Evolutionary conservation across 495 filamentous ascomycete genomes (phyloP).

Genomic region (Penicillium arizonense): DNA sequence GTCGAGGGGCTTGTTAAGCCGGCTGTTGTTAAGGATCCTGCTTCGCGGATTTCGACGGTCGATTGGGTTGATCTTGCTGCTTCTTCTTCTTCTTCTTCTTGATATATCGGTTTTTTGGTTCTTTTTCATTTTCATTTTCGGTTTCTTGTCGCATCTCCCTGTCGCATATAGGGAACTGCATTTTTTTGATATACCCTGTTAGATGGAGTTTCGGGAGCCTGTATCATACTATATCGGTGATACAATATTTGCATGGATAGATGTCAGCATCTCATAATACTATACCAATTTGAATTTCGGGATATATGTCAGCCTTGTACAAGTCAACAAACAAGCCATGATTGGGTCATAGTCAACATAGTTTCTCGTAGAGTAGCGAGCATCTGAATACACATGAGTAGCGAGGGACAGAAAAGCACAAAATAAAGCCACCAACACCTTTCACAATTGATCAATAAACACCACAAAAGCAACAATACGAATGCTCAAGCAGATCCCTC

Average conservation of each 20-base stretch:
- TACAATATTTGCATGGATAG: not conserved
- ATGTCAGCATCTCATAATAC: not conserved
- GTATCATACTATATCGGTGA: conserved; percentile 3
- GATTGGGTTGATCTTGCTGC: conserved; percentile 33
- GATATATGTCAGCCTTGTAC: not conserved
- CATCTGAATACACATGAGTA: too few species aligned
- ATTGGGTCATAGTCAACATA: too few species aligned
- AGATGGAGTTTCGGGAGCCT: conserved; percentile 8
- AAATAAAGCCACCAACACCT: too few species aligned
- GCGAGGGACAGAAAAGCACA: too few species aligned
- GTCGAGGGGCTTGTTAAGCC: conserved; percentile 43
- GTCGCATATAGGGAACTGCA: not conserved
- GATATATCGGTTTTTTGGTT: conserved; percentile 3
- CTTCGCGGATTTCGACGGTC: conserved; percentile 29
- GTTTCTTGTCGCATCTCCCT: not conserved
- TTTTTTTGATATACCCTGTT: conserved; percentile 21
- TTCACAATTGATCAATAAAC: too few species aligned
- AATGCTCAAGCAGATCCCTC: too few species aligned
- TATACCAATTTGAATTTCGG: not conserved
- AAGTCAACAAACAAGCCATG: not conserved
- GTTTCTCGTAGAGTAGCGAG: too few species aligned
- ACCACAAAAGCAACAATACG: too few species aligned
- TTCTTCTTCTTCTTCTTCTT: conserved; percentile 15
- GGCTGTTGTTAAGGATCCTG: conserved; percentile 43
- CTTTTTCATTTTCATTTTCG: conserved; percentile 4